Evolutionary conservation across 1,139 yeast species (phyloP).

Genomic region (Blastobotrys arbuscula): DNA sequence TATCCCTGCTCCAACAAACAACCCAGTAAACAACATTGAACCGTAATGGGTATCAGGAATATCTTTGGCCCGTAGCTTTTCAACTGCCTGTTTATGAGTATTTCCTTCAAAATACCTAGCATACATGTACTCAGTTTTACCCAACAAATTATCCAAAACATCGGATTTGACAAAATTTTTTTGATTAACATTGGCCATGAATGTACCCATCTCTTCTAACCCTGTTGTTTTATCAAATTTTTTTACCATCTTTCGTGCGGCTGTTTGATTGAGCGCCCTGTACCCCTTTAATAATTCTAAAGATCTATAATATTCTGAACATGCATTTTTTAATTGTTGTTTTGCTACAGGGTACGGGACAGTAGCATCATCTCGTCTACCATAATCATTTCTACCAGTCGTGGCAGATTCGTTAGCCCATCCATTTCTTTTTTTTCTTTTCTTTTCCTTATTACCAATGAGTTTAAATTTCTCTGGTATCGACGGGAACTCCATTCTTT

Average conservation of each 20-base stretch:
- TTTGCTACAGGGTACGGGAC: conserved; percentile 61
- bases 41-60: conserved; percentile 33
- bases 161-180: conserved; percentile 62
- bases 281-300: conserved; percentile 74
- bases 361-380: conserved; percentile 15
- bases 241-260: conserved; percentile 80
- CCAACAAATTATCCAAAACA: conserved; percentile 54
- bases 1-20: conserved; percentile 61
- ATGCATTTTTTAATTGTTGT: conserved; percentile 68
- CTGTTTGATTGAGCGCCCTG: conserved; percentile 74
- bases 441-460: background rate
- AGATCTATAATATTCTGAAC: conserved; percentile 73
- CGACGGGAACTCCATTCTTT: conserved; percentile 31
- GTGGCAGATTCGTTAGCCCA: background rate
- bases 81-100: conserved; percentile 69
- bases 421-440: conserved; percentile 2
- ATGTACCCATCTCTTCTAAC: conserved; percentile 44
- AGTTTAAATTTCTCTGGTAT: conserved; percentile 25
- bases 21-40: conserved; percentile 42
- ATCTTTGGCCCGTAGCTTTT: conserved; percentile 54
- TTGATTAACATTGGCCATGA: conserved; percentile 52
- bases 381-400: conserved; percentile 10
- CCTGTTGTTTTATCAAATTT: conserved; percentile 76
- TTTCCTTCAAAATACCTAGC: conserved; percentile 64
- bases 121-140: conserved; percentile 62